These are phyloP conservation scores for Talaromyces marneffei DNA, from an alignment of 2,329 filamentous ascomycete species.

Conservation along the genomic window DNA sequence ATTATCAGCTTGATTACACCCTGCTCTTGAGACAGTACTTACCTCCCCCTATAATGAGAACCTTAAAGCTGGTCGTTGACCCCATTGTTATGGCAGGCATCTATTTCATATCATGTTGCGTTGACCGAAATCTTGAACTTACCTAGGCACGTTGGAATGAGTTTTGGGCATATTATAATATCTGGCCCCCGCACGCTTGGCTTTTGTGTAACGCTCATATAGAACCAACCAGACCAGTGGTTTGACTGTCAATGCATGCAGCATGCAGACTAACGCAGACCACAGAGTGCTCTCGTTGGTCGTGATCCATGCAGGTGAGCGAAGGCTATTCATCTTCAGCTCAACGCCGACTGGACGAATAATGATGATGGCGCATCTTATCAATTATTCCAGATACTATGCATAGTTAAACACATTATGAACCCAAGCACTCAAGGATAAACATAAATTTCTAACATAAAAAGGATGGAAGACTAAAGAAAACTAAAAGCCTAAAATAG, in stretches of 20 bases:
- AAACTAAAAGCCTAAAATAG: background rate
- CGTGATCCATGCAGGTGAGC: background rate
- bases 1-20: background rate
- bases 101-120: too few species aligned
- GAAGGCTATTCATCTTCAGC: background rate
- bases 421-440: background rate
- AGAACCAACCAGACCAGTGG: background rate
- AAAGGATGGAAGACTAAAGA: background rate
- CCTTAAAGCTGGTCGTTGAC: background rate
- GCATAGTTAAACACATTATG: background rate
- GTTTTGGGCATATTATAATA: background rate
- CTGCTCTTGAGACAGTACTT: background rate
- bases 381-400: background rate
- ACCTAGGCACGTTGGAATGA: background rate
- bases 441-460: background rate
- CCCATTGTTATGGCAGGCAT: background rate
- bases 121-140: background rate
- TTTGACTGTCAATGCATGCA: background rate
- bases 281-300: background rate
- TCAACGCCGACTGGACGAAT: background rate
- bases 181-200: background rate
- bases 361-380: background rate
- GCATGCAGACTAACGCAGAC: background rate
- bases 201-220: background rate
- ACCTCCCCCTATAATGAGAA: constrained; percentile 5